phyloP scores from a whole-genome alignment of 2,329 filamentous ascomycete species.

The Ophiostoma triangulosporum region DNA sequence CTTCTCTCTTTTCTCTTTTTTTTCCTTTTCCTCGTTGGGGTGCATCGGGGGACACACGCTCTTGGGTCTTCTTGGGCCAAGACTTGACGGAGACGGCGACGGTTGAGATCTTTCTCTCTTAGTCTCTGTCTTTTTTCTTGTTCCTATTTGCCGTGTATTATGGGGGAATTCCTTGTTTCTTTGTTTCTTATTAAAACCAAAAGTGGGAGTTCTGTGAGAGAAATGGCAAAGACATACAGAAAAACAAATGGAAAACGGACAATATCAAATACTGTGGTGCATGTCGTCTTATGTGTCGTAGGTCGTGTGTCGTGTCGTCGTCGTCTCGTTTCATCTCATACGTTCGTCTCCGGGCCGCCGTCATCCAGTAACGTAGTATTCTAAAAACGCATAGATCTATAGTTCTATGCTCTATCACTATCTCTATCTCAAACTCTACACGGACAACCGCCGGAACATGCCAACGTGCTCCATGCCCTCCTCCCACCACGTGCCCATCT shows the following conservation, averaged over 20 bases:
- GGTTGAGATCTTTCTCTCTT: constrained; percentile 1
- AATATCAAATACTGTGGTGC: background rate
- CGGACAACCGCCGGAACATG: constrained; percentile 53
- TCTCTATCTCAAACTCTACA: background rate
- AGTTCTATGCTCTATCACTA: background rate
- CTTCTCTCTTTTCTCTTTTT: background rate
- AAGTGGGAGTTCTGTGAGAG: constrained; percentile 8
- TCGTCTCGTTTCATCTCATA: too few species aligned
- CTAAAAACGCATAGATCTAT: too few species aligned
- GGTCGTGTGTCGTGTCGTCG: too few species aligned
- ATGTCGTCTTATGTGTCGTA: too few species aligned
- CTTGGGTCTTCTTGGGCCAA: too few species aligned
- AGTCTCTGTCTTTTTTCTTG: background rate
- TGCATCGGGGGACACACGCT: too few species aligned
- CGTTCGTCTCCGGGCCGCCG: too few species aligned
- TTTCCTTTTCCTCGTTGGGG: background rate
- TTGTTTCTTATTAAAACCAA: constrained; percentile 5
- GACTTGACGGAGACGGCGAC: too few species aligned
- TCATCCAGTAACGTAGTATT: too few species aligned
- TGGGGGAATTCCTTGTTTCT: constrained; percentile 23
- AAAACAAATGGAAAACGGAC: constrained; percentile 5
- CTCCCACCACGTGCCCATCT: constrained; percentile 66
- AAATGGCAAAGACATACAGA: constrained; percentile 3
- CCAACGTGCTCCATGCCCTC: constrained; percentile 76
- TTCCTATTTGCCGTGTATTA: constrained; percentile 16